phyloP scores from a whole-genome alignment of 805 yeast genomes.

The Saturnispora bothae region DNA sequence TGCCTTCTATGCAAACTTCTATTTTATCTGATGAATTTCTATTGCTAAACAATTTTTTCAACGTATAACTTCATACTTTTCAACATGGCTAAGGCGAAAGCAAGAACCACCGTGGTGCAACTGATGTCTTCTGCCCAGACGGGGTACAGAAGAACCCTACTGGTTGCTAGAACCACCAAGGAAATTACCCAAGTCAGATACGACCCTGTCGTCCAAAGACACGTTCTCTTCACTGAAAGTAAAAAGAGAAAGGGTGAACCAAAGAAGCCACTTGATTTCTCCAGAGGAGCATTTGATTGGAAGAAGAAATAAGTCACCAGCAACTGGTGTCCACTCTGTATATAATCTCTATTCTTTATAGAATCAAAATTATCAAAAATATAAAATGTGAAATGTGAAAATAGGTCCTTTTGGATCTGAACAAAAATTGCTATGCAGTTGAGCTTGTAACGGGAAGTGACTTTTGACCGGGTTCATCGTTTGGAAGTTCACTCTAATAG shows the following conservation, averaged over 20 bases:
- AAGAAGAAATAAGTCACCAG: constrained; percentile 22
- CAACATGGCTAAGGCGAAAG: constrained; percentile 42
- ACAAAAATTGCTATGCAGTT: no score
- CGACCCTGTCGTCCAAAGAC: constrained; percentile 82
- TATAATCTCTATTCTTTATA: no score
- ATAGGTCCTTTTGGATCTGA: no score
- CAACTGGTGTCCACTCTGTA: no score
- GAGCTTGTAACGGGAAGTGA: no score
- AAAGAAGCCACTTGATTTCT: constrained; percentile 36
- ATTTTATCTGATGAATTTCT: neutral
- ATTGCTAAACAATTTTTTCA: neutral
- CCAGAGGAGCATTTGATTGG: constrained; percentile 32
- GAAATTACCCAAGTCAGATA: constrained; percentile 73
- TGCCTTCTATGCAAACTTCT: no score
- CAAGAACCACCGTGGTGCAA: constrained; percentile 74
- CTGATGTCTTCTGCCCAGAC: constrained; percentile 84
- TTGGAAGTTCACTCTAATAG: no score
- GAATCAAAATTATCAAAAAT: no score
- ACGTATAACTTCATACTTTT: neutral
- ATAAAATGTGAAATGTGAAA: no score
- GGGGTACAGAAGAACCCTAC: constrained; percentile 73
- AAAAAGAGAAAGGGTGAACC: constrained; percentile 71
- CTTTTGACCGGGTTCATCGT: no score
- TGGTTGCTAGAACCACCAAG: constrained; percentile 74
- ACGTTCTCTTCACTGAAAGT: constrained; percentile 80